Base-by-base conservation (phyloP, 805 yeast genomes). In the Sugiyamaella boreocaroliniensis region DNA sequence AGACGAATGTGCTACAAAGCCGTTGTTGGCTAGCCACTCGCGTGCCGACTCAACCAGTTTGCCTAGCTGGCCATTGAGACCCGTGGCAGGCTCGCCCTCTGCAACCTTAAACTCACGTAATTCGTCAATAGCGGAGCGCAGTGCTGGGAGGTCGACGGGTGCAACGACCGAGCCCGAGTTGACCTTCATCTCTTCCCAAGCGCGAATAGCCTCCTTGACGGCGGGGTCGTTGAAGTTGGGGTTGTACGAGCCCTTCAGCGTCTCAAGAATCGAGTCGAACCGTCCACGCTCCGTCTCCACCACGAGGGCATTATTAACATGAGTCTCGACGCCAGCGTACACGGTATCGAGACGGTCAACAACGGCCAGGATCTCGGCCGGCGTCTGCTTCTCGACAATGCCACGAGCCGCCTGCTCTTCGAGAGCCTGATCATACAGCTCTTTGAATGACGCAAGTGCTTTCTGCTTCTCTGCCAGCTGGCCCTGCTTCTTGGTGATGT, bases 221-320 rank as follows among this genome's bases (percentile, higher is more conserved):
- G 90, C 95, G 7, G 81, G 80, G 68, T 90, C 97, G 64, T 90
- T 89, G 70, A 89, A 80, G 61, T 89, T 85, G 47, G 86, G 87
- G 61, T 89, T 87, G 68, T 86, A 89, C n/a, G 78, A 77, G 2
- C 72, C 63, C 8, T 74, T 66, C 68, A 90, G 71, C 4, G 68
- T 68, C 1, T 68, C 66, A 48, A 88, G 64, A 15, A 85, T 73
- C 2, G 40, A 57, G 37, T 52, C 60, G 1, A 55, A 29, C 22
- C 49, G 45, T 4, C 44, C 47, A 11, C 51, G 45, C 34, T 55
- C 51, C 14, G 22, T 29, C 19, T 22, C n/a, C 47, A 48, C 34
- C 10, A 19, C 15, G 29, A 16, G 10, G 12, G 41, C 16, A 7
- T 15, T 18, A 26, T 14, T 19, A n/a, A 16, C 41, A 4, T 29